Conservation (phyloP, 768 basidiomycete genomes). For the Boletus tylopilopsis region DNA sequence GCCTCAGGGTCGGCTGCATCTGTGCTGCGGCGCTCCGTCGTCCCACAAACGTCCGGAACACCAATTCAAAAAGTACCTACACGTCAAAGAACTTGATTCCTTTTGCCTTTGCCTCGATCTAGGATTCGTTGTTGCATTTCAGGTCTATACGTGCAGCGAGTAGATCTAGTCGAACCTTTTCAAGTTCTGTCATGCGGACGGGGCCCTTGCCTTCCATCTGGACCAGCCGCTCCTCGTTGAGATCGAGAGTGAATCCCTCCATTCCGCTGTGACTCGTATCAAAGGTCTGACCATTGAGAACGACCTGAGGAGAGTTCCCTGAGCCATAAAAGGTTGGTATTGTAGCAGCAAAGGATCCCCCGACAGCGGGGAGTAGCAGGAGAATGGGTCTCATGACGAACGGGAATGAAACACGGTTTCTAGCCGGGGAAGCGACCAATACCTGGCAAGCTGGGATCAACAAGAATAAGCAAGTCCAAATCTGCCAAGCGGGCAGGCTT, state of each 20-base stretch:
- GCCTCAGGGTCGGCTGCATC: conserved; percentile 63
- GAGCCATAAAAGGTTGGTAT: conserved; percentile 8
- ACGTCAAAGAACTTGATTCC: conserved; percentile 87
- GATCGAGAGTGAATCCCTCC: conserved; percentile 64
- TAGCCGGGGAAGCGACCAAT: no score
- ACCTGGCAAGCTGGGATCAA: not conserved
- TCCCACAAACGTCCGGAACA: not conserved
- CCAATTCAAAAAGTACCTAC: conserved; percentile 37
- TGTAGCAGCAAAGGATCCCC: conserved; percentile 20
- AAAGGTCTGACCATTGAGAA: conserved; percentile 26
- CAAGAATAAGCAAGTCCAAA: conserved; percentile 12
- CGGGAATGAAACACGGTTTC: no score
- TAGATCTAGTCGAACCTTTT: conserved; percentile 54
- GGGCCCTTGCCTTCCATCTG: conserved; percentile 68
- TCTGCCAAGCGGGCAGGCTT: no score
- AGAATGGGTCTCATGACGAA: conserved; percentile 12
- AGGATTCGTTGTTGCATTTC: not conserved
- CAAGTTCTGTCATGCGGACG: conserved; percentile 83
- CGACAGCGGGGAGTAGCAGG: conserved; percentile 16
- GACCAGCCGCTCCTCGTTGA: conserved; percentile 69
- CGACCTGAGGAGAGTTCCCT: conserved; percentile 15
- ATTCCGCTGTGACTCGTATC: conserved; percentile 17
- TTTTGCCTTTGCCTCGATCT: conserved; percentile 76
- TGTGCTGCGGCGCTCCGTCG: conserved; percentile 46
- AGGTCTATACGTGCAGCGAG: not conserved